These are phyloP conservation scores for Podospora pseudoanserina DNA, from an alignment of 495 filamentous ascomycete genomes.

Conservation along the genomic window DNA sequence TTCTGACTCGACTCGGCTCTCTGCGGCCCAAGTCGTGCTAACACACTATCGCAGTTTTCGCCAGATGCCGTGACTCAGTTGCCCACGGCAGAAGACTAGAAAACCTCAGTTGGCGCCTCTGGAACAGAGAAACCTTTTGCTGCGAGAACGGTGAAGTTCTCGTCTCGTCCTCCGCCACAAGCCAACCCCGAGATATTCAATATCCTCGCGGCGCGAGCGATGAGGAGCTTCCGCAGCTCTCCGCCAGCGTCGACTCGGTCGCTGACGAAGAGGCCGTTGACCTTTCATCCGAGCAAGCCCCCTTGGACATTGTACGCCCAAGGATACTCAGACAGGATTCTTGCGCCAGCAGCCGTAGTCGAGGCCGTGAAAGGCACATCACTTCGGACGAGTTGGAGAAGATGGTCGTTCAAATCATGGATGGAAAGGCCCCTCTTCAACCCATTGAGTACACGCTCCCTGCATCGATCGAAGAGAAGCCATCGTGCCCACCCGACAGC, in stretches of 20 bases:
- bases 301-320: slow-evolving; percentile 56
- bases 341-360: slow-evolving; percentile 55
- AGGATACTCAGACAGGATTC: slow-evolving; percentile 55
- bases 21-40: slow-evolving; percentile 8
- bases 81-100: slow-evolving; percentile 90
- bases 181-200: slow-evolving; percentile 46
- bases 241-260: slow-evolving; percentile 84
- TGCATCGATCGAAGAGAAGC: slow-evolving; percentile 13
- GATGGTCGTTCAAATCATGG: slow-evolving; percentile 80
- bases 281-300: slow-evolving; percentile 54
- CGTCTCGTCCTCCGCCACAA: slow-evolving; percentile 38
- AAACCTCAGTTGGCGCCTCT: slow-evolving; percentile 93
- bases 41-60: slow-evolving; percentile 68
- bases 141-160: slow-evolving; percentile 57
- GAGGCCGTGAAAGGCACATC: slow-evolving; percentile 83
- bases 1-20: slow-evolving; percentile 17
- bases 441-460: slow-evolving; percentile 43
- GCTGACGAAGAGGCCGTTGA: slow-evolving; percentile 74
- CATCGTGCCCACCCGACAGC: slow-evolving; percentile 28
- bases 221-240: slow-evolving; percentile 75
- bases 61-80: slow-evolving; percentile 89
- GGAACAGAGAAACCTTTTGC: slow-evolving; percentile 95
- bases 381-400: slow-evolving; percentile 82
- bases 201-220: slow-evolving; percentile 17
- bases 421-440: slow-evolving; percentile 67